These are phyloP conservation scores for Tephrocybe sp. DNA, from an alignment of 768 basidiomycete species.

Conservation along the genomic window DNA sequence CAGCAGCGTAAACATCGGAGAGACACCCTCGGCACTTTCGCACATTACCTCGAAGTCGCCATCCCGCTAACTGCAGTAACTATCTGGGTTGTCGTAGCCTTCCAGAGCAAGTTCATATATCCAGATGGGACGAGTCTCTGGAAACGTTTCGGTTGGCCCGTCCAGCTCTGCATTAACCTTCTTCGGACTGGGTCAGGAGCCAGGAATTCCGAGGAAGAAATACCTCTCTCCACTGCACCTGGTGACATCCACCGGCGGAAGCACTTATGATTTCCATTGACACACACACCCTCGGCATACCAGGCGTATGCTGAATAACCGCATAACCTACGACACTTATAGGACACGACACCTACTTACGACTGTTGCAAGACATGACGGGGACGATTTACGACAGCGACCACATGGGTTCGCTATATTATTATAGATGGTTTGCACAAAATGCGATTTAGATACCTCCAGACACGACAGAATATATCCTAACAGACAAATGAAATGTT, in stretches of 20 bases:
- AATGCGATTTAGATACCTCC: too few relatives aligned
- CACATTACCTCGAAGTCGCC: slow-evolving; percentile 40
- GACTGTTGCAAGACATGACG: too few relatives aligned
- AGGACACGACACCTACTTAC: too few relatives aligned
- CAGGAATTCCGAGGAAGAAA: neutral
- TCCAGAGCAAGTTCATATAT: slow-evolving; percentile 44
- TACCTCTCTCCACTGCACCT: slow-evolving; percentile 6
- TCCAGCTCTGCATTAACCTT: slow-evolving; percentile 20
- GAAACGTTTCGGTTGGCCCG: slow-evolving; percentile 36
- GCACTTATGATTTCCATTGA: too few relatives aligned
- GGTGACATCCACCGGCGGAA: neutral
- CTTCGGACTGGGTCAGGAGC: neutral
- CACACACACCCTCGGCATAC: too few relatives aligned
- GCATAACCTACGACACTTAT: too few relatives aligned
- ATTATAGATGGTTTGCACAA: too few relatives aligned
- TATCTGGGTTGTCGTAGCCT: slow-evolving; percentile 54
- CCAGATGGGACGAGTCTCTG: slow-evolving; percentile 23
- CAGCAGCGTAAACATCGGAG: slow-evolving; percentile 58
- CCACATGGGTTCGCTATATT: too few relatives aligned
- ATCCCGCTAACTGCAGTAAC: slow-evolving; percentile 47
- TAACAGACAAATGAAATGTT: neutral
- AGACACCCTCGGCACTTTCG: slow-evolving; percentile 38
- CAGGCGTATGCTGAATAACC: too few relatives aligned
- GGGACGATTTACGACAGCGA: too few relatives aligned
- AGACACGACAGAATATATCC: neutral